Percentiles rank a stretch among this genome's conserved stretches.
Conservation (phyloP, 768 basidiomycete species). For the Phanerodontia chrysosporium region DNA sequence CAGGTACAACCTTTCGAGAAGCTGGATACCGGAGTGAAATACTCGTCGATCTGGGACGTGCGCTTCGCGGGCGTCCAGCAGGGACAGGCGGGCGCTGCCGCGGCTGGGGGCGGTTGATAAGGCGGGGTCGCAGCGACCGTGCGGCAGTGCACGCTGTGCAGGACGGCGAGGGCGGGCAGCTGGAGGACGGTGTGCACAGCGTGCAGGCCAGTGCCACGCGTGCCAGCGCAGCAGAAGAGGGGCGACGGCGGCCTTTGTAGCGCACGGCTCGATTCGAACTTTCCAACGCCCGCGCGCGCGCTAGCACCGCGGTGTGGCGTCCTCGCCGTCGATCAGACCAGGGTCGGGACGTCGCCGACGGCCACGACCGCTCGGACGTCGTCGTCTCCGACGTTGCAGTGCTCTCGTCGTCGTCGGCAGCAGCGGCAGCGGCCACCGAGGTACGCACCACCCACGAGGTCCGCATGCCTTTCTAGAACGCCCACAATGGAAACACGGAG, state of each 20-base stretch:
- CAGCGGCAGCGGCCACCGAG: not conserved
- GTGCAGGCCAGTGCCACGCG: not conserved
- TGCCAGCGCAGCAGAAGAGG: not conserved
- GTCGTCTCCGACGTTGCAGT: too few relatives aligned
- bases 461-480: not conserved
- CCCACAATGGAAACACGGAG: not conserved
- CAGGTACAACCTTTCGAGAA: slow-evolving; percentile 15
- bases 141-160: not conserved
- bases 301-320: not conserved
- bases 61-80: slow-evolving; percentile 5
- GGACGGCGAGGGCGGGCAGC: not conserved
- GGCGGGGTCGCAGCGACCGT: not conserved
- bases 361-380: too few relatives aligned
- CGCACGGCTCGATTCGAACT: not conserved
- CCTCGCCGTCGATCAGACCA: not conserved
- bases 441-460: not conserved
- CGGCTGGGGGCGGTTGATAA: not conserved
- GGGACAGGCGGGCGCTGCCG: slow-evolving; percentile 3
- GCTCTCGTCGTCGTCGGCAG: too few relatives aligned
- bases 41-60: slow-evolving; percentile 1
- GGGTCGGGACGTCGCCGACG: not conserved
- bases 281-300: not conserved
- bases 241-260: not conserved
- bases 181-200: too few relatives aligned
- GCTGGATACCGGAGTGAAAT: slow-evolving; percentile 13